A percentile compares a stretch with the other conserved stretches of the same genome.
Evolutionary conservation across 1,284 basidiomycete species (phyloP).

Genomic region (Ustilago sp.): DNA sequence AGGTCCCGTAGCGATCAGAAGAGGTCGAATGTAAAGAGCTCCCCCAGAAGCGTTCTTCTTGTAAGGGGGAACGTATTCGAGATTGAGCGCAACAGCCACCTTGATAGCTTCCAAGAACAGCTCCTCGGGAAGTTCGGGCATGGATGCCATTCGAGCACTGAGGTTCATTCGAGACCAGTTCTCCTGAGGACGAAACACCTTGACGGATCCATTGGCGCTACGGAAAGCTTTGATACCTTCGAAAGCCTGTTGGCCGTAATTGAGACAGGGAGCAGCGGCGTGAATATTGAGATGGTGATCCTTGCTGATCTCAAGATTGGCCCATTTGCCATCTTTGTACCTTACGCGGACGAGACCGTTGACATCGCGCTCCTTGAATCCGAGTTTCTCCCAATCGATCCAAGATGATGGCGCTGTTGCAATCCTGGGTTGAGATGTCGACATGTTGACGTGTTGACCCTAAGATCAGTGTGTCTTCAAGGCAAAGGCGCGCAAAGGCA

Average conservation of each 20-base stretch:
- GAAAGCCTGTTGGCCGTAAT: conserved; percentile 69
- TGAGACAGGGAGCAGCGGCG: conserved; percentile 67
- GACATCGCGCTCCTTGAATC: conserved; percentile 54
- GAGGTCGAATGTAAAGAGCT: conserved; percentile 63
- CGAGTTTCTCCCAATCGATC: conserved; percentile 52
- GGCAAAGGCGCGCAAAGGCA: neutral
- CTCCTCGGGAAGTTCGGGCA: conserved; percentile 62
- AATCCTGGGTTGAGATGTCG: conserved; percentile 29
- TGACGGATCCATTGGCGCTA: conserved; percentile 54
- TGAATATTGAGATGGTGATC: conserved; percentile 66
- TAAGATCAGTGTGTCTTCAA: neutral
- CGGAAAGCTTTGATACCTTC: conserved; percentile 70
- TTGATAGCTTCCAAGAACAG: conserved; percentile 62
- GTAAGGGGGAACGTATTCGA: conserved; percentile 69
- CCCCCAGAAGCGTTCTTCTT: conserved; percentile 59
- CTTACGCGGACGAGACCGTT: conserved; percentile 53
- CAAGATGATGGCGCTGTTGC: conserved; percentile 43
- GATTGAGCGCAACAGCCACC: conserved; percentile 67
- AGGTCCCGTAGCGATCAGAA: conserved; percentile 65
- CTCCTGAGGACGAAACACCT: conserved; percentile 69
- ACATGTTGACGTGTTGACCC: conserved; percentile 14
- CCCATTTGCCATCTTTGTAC: conserved; percentile 62
- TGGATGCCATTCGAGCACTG: conserved; percentile 64
- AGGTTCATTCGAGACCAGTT: conserved; percentile 66
- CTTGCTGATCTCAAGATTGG: conserved; percentile 55